phyloP scores from a whole-genome alignment of 176 grass and related monocot species.

The Oryza punctata region DNA sequence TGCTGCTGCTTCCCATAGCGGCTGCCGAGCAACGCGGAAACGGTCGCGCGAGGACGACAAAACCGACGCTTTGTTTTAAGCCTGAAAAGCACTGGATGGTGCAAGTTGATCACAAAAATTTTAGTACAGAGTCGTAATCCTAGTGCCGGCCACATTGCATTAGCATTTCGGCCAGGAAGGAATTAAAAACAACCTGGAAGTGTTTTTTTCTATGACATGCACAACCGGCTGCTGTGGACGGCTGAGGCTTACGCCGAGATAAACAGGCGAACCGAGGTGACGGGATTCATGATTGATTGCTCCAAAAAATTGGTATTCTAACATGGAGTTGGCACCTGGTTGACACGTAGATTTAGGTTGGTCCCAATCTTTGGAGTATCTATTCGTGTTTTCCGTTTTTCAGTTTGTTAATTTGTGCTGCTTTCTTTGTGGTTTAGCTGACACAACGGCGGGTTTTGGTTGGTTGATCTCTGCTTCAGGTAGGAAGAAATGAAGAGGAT shows the following conservation, averaged over 20 bases:
- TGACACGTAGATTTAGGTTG: constrained; percentile 4
- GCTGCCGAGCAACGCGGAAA: constrained; percentile 34
- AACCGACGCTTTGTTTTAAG: neutral
- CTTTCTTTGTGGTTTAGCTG: neutral
- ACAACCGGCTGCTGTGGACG: neutral
- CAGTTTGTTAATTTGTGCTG: neutral
- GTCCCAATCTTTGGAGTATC: neutral
- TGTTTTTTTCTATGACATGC: neutral
- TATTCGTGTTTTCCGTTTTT: neutral
- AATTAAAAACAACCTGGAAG: neutral
- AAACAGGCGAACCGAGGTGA: neutral
- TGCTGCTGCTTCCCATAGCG: constrained; percentile 32
- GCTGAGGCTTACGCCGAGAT: neutral
- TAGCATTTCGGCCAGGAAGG: neutral
- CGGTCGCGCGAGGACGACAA: constrained; percentile 1
- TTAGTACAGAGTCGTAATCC: neutral
- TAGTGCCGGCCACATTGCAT: neutral
- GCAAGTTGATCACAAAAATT: neutral
- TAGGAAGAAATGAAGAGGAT: no score
- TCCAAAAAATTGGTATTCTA: constrained; percentile 3
- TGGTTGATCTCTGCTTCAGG: neutral
- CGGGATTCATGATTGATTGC: constrained; percentile 27
- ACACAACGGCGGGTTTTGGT: neutral
- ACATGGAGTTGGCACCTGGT: neutral
- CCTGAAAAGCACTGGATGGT: neutral